phyloP scores from a whole-genome alignment of 257 asterid genomes.

The Rauvolfia tetraphylla region DNA sequence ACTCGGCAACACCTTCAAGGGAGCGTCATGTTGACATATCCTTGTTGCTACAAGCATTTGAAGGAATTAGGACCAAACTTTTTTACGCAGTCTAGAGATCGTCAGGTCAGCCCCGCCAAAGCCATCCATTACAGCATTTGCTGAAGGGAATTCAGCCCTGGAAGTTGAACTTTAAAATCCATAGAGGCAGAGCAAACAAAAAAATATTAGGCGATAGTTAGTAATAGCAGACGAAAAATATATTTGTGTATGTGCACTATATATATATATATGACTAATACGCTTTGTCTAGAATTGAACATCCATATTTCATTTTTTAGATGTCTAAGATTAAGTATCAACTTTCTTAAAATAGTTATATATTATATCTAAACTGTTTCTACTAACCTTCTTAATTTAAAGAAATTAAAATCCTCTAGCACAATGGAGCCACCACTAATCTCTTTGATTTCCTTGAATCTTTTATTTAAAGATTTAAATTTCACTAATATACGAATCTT shows the following conservation, averaged over 20 bases:
- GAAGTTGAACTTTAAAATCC: conserved; percentile 56
- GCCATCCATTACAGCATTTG: conserved; percentile 68
- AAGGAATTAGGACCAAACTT: neutral
- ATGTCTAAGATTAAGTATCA: too few species aligned
- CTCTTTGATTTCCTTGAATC: too few species aligned
- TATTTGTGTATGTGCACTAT: too few species aligned
- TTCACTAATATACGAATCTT: too few species aligned
- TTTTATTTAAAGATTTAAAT: too few species aligned
- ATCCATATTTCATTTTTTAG: too few species aligned
- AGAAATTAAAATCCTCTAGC: too few species aligned
- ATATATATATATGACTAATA: neutral
- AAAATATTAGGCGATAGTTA: neutral
- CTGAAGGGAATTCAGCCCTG: conserved; percentile 75
- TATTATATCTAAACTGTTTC: too few species aligned
- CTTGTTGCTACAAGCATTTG: neutral
- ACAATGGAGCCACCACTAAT: too few species aligned
- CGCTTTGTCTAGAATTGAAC: too few species aligned
- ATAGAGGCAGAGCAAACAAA: neutral
- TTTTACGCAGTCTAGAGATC: conserved; percentile 47
- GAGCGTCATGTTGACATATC: neutral
- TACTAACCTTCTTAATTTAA: too few species aligned
- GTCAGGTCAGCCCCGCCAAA: conserved; percentile 85
- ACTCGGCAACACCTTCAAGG: neutral
- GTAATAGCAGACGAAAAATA: neutral
- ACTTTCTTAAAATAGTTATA: too few species aligned